A percentile compares a stretch with the other conserved stretches of the same genome.
These are phyloP conservation scores for Pilobolus umbonatus DNA, from an alignment of 192 early-diverging fungal genomes.

Conservation along the genomic window DNA sequence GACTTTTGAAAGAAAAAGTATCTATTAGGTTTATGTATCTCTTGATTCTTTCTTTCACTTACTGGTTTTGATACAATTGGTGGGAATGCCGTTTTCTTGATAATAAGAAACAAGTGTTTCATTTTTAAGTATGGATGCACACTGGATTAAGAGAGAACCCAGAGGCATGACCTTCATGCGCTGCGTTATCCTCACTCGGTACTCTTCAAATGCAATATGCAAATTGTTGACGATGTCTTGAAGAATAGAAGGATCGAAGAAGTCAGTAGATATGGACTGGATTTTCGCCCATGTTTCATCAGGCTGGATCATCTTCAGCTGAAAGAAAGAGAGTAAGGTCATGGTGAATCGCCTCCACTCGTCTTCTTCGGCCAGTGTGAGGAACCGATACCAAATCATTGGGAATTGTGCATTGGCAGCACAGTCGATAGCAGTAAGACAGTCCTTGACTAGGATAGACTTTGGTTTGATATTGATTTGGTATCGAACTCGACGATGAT, in stretches of 20 bases:
- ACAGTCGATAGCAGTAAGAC: constrained; percentile 14
- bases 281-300: too few relatives aligned
- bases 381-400: constrained; percentile 2
- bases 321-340: constrained; percentile 1
- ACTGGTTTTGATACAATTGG: not conserved
- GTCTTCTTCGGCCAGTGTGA: not conserved
- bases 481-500: not conserved
- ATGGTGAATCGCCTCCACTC: constrained; percentile 11
- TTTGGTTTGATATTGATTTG: not conserved
- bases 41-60: not conserved
- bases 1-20: not conserved
- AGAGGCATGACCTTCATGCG: not conserved
- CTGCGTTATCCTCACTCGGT: not conserved
- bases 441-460: not conserved
- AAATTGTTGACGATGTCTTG: constrained; percentile 1
- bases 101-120: not conserved
- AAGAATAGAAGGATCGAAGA: not conserved
- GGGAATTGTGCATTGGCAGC: not conserved
- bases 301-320: not conserved
- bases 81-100: not conserved
- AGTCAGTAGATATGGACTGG: too few relatives aligned
- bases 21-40: not conserved
- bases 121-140: not conserved
- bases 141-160: not conserved
- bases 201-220: constrained; percentile 14